Conservation (phyloP, 306 rosid species). For the Spatholobus suberectus region DNA sequence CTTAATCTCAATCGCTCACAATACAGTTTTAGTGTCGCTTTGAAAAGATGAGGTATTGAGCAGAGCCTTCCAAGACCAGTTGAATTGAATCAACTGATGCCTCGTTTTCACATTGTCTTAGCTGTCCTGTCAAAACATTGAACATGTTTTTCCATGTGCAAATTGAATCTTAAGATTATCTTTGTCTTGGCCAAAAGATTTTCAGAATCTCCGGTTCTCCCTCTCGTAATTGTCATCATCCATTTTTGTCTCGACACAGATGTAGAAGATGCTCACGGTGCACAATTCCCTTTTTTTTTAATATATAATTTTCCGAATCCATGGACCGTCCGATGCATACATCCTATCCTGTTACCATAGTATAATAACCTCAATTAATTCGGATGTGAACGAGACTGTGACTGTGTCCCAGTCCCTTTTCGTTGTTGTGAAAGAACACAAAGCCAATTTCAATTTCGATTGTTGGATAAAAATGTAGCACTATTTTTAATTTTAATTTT, state of each 20-base stretch:
- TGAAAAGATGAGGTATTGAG: neutral
- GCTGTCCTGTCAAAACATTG: conserved; percentile 15
- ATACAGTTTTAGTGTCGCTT: neutral
- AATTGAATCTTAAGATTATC: conserved; percentile 3
- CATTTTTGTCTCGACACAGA: conserved; percentile 2
- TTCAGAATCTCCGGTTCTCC: conserved; percentile 5
- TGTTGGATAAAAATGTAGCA: conserved; percentile 22
- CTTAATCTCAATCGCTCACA: neutral
- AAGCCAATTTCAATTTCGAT: neutral
- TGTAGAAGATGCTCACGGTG: conserved; percentile 14
- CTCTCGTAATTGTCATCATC: conserved; percentile 13
- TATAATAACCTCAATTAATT: neutral
- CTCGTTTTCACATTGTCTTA: conserved; percentile 32
- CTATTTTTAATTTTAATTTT: neutral
- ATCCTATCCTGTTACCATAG: conserved; percentile 15
- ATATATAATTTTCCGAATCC: neutral
- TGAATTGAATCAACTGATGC: neutral
- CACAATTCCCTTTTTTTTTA: neutral
- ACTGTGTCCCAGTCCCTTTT: conserved; percentile 10
- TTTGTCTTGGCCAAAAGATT: too few relatives aligned
- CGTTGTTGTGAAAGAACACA: neutral
- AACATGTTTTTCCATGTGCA: neutral
- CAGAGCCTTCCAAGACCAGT: neutral
- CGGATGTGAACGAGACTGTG: neutral
- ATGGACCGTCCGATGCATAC: neutral